A percentile compares a stretch with the other conserved stretches of the same genome.
These are phyloP conservation scores for Solanum paucissectum DNA, from an alignment of 257 asterid genomes.

Conservation along the genomic window DNA sequence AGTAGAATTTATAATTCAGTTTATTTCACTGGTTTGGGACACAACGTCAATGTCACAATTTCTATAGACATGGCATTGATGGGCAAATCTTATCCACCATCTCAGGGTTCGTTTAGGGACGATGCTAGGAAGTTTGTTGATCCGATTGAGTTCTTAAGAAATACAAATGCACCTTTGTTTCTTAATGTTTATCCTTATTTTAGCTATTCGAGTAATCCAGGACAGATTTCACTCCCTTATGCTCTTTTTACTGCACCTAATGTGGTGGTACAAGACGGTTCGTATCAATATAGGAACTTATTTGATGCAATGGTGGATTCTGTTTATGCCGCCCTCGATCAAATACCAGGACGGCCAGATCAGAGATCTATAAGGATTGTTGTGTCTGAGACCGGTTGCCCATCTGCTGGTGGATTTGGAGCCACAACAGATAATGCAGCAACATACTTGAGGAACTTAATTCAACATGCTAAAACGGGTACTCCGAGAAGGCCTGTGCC, in stretches of 20 bases:
- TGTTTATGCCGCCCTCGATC: not conserved
- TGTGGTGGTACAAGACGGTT: not conserved
- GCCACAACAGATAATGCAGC: constrained; percentile 19
- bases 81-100: constrained; percentile 24
- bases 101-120: not conserved
- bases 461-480: constrained; percentile 7
- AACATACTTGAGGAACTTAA: constrained; percentile 18
- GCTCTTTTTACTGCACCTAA: not conserved
- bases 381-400: constrained; percentile 43
- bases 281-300: not conserved
- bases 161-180: constrained; percentile 8
- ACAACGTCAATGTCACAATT: not conserved
- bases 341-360: not conserved
- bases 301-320: not conserved
- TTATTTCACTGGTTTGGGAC: not conserved
- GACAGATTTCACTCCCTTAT: not conserved
- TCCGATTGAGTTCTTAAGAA: constrained; percentile 6
- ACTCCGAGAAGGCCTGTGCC: constrained; percentile 7
- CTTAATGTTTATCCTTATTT: constrained; percentile 9
- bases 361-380: constrained; percentile 10
- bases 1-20: not conserved
- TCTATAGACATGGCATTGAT: constrained; percentile 6
- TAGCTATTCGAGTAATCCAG: not conserved
- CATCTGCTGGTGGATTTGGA: constrained; percentile 32
- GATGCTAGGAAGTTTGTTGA: not conserved